Conservation (phyloP, 495 filamentous ascomycete genomes). For the Penicillium lividum region DNA sequence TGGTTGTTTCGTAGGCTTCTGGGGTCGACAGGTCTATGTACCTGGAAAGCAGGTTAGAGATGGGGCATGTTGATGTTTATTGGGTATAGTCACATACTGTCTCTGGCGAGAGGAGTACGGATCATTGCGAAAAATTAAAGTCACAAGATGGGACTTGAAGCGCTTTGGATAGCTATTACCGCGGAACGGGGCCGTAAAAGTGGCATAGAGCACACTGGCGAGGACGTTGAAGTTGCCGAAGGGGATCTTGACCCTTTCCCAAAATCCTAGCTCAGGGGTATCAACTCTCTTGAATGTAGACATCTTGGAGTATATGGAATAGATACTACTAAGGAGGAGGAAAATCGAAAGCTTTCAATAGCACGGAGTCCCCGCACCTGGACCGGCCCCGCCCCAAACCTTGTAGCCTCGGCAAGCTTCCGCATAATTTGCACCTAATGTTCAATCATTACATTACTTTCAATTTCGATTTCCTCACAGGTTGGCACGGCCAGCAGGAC, state of each 20-base stretch:
- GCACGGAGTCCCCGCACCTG: background rate
- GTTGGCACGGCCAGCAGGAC: constrained; percentile 22
- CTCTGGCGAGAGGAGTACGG: constrained; percentile 31
- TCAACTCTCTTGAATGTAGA: constrained; percentile 14
- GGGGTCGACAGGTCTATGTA: constrained; percentile 39
- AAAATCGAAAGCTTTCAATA: background rate
- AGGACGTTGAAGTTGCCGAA: constrained; percentile 23
- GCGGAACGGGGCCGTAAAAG: constrained; percentile 41
- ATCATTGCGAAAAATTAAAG: constrained; percentile 28
- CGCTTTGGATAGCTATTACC: constrained; percentile 34
- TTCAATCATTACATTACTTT: constrained; percentile 5
- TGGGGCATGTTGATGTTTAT: background rate
- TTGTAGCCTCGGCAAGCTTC: background rate
- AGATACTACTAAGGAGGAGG: background rate
- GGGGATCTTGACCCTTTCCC: constrained; percentile 38
- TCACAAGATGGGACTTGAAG: constrained; percentile 36
- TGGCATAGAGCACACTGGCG: constrained; percentile 26
- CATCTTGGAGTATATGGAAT: background rate
- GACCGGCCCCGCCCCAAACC: background rate
- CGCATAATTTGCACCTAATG: background rate
- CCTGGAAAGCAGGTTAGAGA: constrained; percentile 16
- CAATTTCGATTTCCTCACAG: constrained; percentile 16
- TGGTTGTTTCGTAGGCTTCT: constrained; percentile 45
- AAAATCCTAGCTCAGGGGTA: constrained; percentile 33
- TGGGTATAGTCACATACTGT: constrained; percentile 30